Evolutionary conservation across 768 basidiomycete species (phyloP), one percentile per base, ranked within the genome.

Genomic region (Hortiboletus flavorubellus): DNA sequence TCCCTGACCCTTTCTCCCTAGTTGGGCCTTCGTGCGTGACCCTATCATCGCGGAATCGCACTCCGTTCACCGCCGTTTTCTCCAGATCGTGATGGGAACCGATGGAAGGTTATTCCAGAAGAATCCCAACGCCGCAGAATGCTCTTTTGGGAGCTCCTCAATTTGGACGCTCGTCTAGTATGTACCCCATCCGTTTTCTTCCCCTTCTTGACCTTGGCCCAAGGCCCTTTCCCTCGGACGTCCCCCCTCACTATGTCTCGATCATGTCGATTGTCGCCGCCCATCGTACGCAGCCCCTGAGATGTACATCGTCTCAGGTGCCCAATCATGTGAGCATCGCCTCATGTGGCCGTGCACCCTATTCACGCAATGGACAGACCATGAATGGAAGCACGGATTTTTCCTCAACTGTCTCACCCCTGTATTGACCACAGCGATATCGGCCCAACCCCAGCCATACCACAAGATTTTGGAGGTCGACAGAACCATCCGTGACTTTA

Each of bases 91-190:
- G 84, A 88, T 67, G 77, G 79, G 39, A 80, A 83, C 46, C 77
- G 84, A 63, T 69, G 80, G 57, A 85, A 85, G 64, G 75, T 82
- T 43, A 83, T 87, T 34, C 87, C 86, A 43, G 86, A 89, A 66
- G 87, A 87, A 64, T 77, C 84, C 40, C 86, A 89, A 63, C 82
- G 81, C 60, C 83, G 86, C 45, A 76, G 83, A 44, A 80, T 82
- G 47, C 78, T 89, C 43, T 85, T 88, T 66, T 89, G 87, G 87
- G 86, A 88, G 68, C 73, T 89, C 60, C 75, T 88, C 50, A 84
- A 85, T 65, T 72, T 88, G 68, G 87, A 89, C 62, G 72, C 74
- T 46, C 84, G 85, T 55, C 76, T 86, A 41, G 85, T 88, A 78
- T 75, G 86, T 60, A 56, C 46, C 35, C 10, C 60, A 34, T 55